phyloP scores from a whole-genome alignment of 306 rosid species.

The Medicago ruthenica region DNA sequence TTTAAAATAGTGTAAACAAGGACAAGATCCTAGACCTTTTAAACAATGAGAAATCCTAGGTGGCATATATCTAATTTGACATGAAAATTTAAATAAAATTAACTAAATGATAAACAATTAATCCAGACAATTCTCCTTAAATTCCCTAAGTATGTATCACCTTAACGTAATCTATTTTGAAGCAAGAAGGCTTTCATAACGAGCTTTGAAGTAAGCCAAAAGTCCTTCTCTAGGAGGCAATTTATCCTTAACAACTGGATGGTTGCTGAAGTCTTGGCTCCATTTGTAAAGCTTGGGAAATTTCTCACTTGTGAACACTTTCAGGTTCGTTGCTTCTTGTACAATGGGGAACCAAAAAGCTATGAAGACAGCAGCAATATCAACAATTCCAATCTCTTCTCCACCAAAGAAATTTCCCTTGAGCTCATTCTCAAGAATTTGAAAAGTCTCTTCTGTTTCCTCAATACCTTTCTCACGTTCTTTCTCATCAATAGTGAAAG shows the following conservation, averaged over 20 bases:
- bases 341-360: conserved; percentile 44
- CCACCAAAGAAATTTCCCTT: conserved; percentile 61
- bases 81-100: not conserved
- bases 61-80: not conserved
- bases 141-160: not conserved
- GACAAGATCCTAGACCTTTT: not conserved
- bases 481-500: conserved; percentile 17
- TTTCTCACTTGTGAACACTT: conserved; percentile 41
- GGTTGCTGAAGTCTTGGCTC: conserved; percentile 45
- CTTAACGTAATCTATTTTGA: conserved; percentile 21
- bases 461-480: conserved; percentile 44
- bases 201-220: conserved; percentile 13
- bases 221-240: conserved; percentile 43
- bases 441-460: conserved; percentile 43
- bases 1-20: not conserved
- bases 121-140: not conserved
- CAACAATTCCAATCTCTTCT: conserved; percentile 52
- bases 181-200: conserved; percentile 8
- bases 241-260: conserved; percentile 29
- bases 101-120: not conserved
- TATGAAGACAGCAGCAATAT: conserved; percentile 45
- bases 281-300: conserved; percentile 48
- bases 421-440: conserved; percentile 53
- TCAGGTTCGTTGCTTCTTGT: conserved; percentile 44
- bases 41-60: not conserved